These are phyloP conservation scores for Cystoisospora suis DNA, from an alignment of 169 alveolate genomes.

Conservation along the genomic window DNA sequence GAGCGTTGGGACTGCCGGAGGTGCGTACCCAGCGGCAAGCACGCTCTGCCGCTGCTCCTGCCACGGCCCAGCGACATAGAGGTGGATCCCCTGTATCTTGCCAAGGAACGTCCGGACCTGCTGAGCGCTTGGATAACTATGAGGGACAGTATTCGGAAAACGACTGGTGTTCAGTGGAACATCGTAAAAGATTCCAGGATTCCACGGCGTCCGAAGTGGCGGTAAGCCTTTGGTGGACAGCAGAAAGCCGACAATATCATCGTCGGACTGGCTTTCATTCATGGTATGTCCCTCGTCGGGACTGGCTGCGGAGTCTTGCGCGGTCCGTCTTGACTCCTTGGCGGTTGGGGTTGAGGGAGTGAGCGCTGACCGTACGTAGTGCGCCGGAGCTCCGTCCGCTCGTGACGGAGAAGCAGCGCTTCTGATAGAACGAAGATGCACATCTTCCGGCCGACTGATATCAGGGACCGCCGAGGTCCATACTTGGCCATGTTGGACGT, in stretches of 20 bases:
- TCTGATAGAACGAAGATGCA: too few relatives aligned
- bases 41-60: not conserved
- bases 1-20: not conserved
- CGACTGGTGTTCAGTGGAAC: not conserved
- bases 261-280: not conserved
- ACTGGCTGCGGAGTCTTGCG: too few relatives aligned
- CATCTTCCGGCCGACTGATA: too few relatives aligned
- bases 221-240: not conserved
- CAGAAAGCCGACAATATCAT: not conserved
- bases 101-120: constrained; percentile 1
- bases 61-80: not conserved
- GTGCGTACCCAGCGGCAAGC: too few relatives aligned
- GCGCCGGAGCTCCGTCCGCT: too few relatives aligned
- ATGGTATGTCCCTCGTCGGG: too few relatives aligned
- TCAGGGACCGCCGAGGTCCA: too few relatives aligned
- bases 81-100: not conserved
- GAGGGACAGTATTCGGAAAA: constrained; percentile 12
- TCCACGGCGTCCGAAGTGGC: constrained; percentile 18
- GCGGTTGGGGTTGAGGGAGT: too few relatives aligned
- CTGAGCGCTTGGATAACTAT: not conserved
- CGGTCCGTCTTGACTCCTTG: too few relatives aligned
- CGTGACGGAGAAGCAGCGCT: too few relatives aligned
- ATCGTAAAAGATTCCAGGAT: constrained; percentile 2
- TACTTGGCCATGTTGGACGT: too few relatives aligned
- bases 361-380: too few relatives aligned